Conservation (phyloP, 2,329 filamentous ascomycete species). For the Trichoderma atrobrunneum region DNA sequence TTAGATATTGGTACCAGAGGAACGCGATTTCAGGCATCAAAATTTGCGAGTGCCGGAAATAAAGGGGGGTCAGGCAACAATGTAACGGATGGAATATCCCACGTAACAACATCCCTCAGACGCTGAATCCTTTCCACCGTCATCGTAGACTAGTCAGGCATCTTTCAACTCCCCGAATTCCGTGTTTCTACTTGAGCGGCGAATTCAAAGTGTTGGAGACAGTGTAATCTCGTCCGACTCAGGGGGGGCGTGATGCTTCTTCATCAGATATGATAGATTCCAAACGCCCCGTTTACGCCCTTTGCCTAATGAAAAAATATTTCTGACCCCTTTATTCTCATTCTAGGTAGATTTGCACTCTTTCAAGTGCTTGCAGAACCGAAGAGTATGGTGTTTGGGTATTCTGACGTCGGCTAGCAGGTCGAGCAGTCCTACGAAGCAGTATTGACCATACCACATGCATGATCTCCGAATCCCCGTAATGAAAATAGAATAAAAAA, state of each 20-base stretch:
- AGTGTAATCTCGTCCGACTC: neutral
- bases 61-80: conserved; percentile 4
- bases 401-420: neutral
- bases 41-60: neutral
- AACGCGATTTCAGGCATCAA: neutral
- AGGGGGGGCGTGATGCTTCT: neutral
- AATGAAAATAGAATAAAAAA: neutral
- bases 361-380: neutral
- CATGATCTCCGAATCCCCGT: neutral
- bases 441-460: neutral
- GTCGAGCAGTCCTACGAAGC: neutral
- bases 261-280: neutral
- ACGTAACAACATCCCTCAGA: neutral
- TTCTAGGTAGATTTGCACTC: neutral
- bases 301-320: neutral
- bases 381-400: neutral
- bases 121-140: neutral
- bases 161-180: neutral
- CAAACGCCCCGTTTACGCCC: neutral
- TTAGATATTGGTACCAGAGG: neutral
- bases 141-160: neutral
- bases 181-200: neutral
- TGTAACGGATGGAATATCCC: neutral
- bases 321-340: neutral
- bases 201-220: neutral